Percentiles rank a stretch among this genome's conserved stretches.
Conservation (phyloP, 306 rosid genomes). For the Prunus campanulata region DNA sequence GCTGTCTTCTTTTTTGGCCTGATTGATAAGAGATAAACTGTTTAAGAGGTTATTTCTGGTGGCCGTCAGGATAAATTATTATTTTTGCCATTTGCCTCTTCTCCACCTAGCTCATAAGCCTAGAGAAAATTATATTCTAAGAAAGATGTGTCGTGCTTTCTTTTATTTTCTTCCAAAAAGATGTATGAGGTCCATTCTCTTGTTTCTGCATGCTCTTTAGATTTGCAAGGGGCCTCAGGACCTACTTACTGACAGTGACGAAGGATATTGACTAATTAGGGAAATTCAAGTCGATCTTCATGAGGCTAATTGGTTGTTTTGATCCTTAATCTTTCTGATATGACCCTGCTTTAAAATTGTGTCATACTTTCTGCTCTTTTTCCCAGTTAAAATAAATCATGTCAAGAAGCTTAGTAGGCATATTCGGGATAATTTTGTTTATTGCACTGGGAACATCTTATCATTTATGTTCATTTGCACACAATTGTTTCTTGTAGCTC, state of each 20-base stretch:
- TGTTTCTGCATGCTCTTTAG: background rate
- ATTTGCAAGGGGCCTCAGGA: background rate
- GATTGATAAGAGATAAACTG: background rate
- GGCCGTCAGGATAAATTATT: background rate
- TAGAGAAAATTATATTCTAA: background rate
- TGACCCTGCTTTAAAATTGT: background rate
- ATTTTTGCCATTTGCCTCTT: background rate
- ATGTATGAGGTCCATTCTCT: background rate
- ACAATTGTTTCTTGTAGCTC: constrained; percentile 15
- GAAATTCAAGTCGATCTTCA: background rate
- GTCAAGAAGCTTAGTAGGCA: background rate
- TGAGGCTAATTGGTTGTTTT: background rate
- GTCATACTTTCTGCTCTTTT: background rate
- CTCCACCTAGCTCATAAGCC: background rate
- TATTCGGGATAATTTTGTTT: background rate
- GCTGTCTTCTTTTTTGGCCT: background rate
- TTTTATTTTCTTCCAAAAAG: background rate
- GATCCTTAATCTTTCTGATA: background rate
- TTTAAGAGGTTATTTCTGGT: background rate
- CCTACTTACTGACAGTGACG: background rate
- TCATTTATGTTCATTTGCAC: background rate
- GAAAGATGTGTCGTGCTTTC: background rate
- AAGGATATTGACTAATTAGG: background rate
- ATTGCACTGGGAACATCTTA: background rate
- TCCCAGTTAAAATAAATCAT: background rate